phyloP scores from a whole-genome alignment of 2,329 filamentous ascomycete genomes.

The Celoporthe dispersa region DNA sequence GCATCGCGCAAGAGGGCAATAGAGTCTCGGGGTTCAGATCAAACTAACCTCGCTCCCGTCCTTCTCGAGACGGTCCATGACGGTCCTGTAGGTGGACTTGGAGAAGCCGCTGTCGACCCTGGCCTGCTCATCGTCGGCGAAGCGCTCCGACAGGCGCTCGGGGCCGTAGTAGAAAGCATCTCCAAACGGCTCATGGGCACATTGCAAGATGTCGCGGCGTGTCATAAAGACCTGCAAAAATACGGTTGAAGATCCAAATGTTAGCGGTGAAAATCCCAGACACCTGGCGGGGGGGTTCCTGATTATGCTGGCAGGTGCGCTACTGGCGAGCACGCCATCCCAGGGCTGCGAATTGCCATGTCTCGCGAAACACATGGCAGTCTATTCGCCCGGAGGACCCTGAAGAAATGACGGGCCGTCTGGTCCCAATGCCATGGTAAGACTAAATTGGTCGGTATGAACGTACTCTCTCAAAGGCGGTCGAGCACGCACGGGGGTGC shows the following conservation, averaged over 20 bases:
- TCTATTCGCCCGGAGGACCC: slow-evolving; percentile 19
- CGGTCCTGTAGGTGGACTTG: slow-evolving; percentile 73
- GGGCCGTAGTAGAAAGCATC: slow-evolving; percentile 97
- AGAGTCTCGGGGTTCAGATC: slow-evolving; percentile 32
- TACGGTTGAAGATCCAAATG: background rate
- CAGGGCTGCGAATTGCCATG: slow-evolving; percentile 22
- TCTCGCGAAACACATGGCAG: slow-evolving; percentile 5
- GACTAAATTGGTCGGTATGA: slow-evolving; percentile 10
- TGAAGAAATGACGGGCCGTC: slow-evolving; percentile 16
- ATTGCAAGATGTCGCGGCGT: slow-evolving; percentile 77
- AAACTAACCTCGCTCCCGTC: slow-evolving; percentile 79
- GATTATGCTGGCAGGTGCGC: slow-evolving; percentile 8
- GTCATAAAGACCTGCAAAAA: slow-evolving; percentile 90
- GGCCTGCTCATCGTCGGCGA: slow-evolving; percentile 66
- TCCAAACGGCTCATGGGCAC: slow-evolving; percentile 94
- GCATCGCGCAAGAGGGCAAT: no score
- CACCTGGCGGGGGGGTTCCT: background rate
- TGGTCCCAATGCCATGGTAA: slow-evolving; percentile 17
- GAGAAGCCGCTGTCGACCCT: slow-evolving; percentile 68
- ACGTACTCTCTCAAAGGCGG: slow-evolving; percentile 90
- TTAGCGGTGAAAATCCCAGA: slow-evolving; percentile 3
- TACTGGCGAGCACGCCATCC: slow-evolving; percentile 29
- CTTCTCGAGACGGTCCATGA: slow-evolving; percentile 75
- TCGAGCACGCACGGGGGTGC: slow-evolving; percentile 93
- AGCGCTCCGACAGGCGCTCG: slow-evolving; percentile 81